These are phyloP conservation scores for Claviceps capensis DNA, from an alignment of 2,329 filamentous ascomycete genomes.

Conservation along the genomic window DNA sequence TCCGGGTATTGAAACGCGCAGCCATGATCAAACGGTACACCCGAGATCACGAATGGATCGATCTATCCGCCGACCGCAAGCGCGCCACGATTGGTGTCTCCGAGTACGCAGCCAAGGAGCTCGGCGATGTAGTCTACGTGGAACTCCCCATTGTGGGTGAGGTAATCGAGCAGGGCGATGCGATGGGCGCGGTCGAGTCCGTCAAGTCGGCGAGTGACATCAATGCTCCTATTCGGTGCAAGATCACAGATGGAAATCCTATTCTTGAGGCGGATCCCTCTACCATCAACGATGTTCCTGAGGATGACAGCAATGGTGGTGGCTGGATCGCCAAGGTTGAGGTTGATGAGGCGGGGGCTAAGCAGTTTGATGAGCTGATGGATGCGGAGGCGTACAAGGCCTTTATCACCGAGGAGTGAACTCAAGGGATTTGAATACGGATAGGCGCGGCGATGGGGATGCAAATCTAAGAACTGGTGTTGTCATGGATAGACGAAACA, in stretches of 20 bases:
- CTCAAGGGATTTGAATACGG: neutral
- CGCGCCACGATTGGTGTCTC: conserved; percentile 77
- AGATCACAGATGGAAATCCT: conserved; percentile 59
- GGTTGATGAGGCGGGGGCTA: conserved; percentile 49
- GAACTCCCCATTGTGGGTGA: conserved; percentile 68
- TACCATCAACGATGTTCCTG: conserved; percentile 79
- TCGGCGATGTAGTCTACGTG: conserved; percentile 95
- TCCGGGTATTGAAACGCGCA: conserved; percentile 15
- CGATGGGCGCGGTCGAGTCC: conserved; percentile 89
- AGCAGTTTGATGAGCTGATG: conserved; percentile 67
- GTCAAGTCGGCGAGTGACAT: conserved; percentile 99
- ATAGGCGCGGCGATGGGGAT: no score
- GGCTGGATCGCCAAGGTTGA: conserved; percentile 90
- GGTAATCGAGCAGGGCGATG: conserved; percentile 61
- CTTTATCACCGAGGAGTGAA: conserved; percentile 36
- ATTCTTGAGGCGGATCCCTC: conserved; percentile 72
- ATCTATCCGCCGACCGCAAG: conserved; percentile 70
- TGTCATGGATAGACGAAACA: no score
- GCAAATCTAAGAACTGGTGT: no score
- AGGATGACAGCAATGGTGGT: conserved; percentile 59
- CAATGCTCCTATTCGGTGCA: conserved; percentile 73
- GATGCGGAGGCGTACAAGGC: conserved; percentile 62
- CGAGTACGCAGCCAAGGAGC: conserved; percentile 76
- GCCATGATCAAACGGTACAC: conserved; percentile 73
- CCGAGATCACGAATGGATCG: conserved; percentile 96